Evolutionary conservation across 805 yeast species (phyloP), one percentile per base, ranked within the genome.

Genomic region (Henningerozyma blattae): DNA sequence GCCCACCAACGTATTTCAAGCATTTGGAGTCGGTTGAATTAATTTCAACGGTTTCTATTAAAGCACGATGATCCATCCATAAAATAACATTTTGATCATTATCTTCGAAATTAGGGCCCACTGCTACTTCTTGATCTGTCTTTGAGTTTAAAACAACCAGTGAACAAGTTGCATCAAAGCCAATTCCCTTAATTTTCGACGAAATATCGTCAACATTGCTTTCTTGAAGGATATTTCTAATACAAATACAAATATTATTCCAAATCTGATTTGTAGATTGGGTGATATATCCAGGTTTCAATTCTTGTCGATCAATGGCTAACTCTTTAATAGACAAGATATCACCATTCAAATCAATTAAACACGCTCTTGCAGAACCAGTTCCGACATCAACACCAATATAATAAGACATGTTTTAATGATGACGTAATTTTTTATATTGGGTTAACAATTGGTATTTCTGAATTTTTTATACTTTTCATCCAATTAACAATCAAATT

Each of bases 61-160:
- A 77, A 0, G 97, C 96, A 42, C 98, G 72, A 58, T 91, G 98
- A 62, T 91, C 98, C 97, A 91, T 89, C 98, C 98, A 91, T 42
- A 91, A 61, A 34, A 91, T 75, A 48, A 91, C 78, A 58, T 91
- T 86, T 52, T 87, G 94, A 40, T 69, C 70, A 31, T 63, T 45
- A 47, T 84, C 76, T 22, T 59, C 42, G 54, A 84, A 89, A 52
- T 87, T 83, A 1, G 98, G 97, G 8, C 98, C 98, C 13, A 86
- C 97, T 2, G 80, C 84, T 29, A 84, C 68, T 3, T 95, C 94
- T 31, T 64, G 54, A 45, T 80, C 82, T 30, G 69, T 64, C 4
- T 62, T 52, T 43, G 78, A 81, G 40, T 75, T 68, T 25, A 87
- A 64, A 1, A 76, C 95, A 12, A 86, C 95, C 37, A 91, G 65